Evolutionary conservation across 352 stramenopile genomes (phyloP).

Genomic region (Phytophthora rubi): DNA sequence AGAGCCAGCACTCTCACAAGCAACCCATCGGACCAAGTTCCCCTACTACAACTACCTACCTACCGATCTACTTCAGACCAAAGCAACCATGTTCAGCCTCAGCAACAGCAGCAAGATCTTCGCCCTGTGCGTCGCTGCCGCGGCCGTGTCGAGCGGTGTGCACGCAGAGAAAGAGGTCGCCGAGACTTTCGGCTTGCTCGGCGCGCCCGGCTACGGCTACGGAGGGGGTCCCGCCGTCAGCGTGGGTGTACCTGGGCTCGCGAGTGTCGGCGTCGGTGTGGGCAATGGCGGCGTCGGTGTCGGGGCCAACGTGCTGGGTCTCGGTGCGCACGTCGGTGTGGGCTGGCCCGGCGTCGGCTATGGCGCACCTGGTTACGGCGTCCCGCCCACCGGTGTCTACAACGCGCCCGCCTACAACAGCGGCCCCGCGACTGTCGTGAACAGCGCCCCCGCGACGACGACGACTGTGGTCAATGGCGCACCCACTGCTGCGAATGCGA

Average conservation of each 20-base stretch:
- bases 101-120: slow-evolving; percentile 12
- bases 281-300: neutral
- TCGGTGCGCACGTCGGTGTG: slow-evolving; percentile 1
- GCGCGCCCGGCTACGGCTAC: no score
- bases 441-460: neutral
- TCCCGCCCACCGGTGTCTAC: neutral
- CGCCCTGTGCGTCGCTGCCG: slow-evolving; percentile 4
- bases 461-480: neutral
- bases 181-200: no score
- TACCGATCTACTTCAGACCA: no score
- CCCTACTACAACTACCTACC: neutral
- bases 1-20: slow-evolving; percentile 1
- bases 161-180: no score
- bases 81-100: neutral
- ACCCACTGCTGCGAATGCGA: neutral
- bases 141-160: no score
- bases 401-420: neutral
- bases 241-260: no score
- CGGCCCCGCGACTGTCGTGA: neutral
- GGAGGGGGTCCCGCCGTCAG: no score
- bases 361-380: neutral
- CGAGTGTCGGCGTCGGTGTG: no score
- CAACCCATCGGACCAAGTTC: neutral
- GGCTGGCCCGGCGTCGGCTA: neutral
- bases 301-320: slow-evolving; percentile 6